Percentiles rank a stretch among this genome's conserved stretches.
phyloP scores from a whole-genome alignment of 2,329 filamentous ascomycete species.

The Cordyceps sp. region DNA sequence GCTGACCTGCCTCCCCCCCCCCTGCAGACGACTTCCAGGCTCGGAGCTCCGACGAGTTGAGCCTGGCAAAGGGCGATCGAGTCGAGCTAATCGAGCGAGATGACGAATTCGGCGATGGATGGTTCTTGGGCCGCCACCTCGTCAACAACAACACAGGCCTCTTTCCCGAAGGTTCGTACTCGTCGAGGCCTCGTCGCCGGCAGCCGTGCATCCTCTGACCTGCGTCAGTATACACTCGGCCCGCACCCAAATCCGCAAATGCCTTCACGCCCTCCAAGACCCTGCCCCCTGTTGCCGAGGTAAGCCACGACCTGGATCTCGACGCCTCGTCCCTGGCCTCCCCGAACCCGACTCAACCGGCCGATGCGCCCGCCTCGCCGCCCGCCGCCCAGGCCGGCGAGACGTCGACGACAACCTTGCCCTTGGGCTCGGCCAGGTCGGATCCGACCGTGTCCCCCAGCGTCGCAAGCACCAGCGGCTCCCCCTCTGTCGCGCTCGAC shows the following conservation, averaged over 20 bases:
- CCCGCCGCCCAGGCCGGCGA: slow-evolving; percentile 14
- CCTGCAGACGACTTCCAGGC: slow-evolving; percentile 73
- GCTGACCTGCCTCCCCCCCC: slow-evolving; percentile 1
- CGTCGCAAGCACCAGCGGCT: slow-evolving; percentile 12
- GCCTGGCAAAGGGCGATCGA: slow-evolving; percentile 66
- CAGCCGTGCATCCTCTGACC: slow-evolving; percentile 6
- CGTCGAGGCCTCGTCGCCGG: background rate
- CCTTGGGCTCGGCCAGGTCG: slow-evolving; percentile 24
- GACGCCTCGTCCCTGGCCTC: slow-evolving; percentile 7
- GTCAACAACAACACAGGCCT: slow-evolving; percentile 59
- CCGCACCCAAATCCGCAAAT: slow-evolving; percentile 29
- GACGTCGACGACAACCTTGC: slow-evolving; percentile 23
- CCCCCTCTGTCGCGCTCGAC: slow-evolving; percentile 17
- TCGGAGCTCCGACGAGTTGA: slow-evolving; percentile 85
- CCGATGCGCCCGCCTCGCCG: slow-evolving; percentile 10
- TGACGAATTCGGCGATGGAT: slow-evolving; percentile 78
- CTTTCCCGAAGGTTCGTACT: slow-evolving; percentile 59
- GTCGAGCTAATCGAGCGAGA: slow-evolving; percentile 73
- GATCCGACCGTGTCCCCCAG: slow-evolving; percentile 11
- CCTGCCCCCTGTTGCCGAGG: slow-evolving; percentile 13
- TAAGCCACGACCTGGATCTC: slow-evolving; percentile 9
- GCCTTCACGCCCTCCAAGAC: slow-evolving; percentile 14
- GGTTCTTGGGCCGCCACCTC: slow-evolving; percentile 65
- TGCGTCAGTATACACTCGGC: slow-evolving; percentile 41
- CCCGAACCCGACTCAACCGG: slow-evolving; percentile 13